Base-by-base conservation (phyloP, 208 protist species). In the Trypanosoma melophagium region DNA sequence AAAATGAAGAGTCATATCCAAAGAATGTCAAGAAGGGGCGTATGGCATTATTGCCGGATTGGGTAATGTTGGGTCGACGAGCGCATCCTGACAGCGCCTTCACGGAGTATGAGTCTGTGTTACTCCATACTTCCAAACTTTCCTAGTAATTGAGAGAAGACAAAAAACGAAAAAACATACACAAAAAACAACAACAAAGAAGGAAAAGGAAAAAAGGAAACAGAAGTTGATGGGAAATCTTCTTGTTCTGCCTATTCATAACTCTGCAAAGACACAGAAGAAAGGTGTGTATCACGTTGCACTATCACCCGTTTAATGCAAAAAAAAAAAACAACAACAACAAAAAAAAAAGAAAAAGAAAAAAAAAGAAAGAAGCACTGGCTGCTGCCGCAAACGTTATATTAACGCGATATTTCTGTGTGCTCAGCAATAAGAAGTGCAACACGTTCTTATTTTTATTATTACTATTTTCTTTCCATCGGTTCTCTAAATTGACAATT, bases 61-160 rank as follows among this genome's bases (percentile, higher is more conserved):
- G 86, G 86, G 47, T 69, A 47, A 25, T 28, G n/a, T 40, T 79
- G 16, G 86, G 86, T 4, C 51, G 53, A n/a, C 71, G 66, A 4
- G 66, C 70, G 22, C 65, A 84, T 53, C 66, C 69, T 12, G 77
- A 89, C 50, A 65, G 63, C 5, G 21, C 72, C 9, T 68, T 89
- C 22, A 69, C 85, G n/a, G 68, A 74, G 63, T 89, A 86, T 76
- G 86, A 92, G 66, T 77, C 68, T 28, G 62, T 73, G 9, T 64
- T 92, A n/a, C 19, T 91, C 40, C 68, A 57, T 16, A 24, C 60
- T 14, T 24, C 24, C 25, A 35, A 35, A 35, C 22, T 56, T 16
- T 25, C 52, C 13, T 31, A 25, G 7, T 59, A 54, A 59, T 38
- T 59, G 54, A 16, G 28, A 25, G 8, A 59, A 31, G 13, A 54